Conservation (phyloP, 805 yeast genomes). For the Pichia paraexigua region DNA sequence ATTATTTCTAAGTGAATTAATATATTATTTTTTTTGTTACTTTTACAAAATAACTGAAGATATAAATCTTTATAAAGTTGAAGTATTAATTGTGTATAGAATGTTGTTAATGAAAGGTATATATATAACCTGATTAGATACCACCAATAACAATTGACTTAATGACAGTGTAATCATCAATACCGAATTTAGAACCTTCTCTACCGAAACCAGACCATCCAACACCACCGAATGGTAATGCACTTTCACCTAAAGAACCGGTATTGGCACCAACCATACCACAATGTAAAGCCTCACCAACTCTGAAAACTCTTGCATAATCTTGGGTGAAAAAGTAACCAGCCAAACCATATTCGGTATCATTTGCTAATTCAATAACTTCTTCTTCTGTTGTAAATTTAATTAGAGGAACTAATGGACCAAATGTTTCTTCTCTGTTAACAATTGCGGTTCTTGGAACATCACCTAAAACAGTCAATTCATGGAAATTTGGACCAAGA, state of each 20-base stretch:
- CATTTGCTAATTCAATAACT: conserved; percentile 55
- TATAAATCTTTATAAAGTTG: neutral
- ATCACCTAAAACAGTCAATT: conserved; percentile 58
- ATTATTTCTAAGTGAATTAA: neutral
- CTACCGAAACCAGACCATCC: conserved; percentile 76
- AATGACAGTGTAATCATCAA: conserved; percentile 62
- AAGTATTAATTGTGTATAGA: too few species aligned
- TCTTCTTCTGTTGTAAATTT: conserved; percentile 58
- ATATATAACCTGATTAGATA: conserved; percentile 7
- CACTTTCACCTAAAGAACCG: conserved; percentile 60
- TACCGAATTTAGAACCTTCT: conserved; percentile 70
- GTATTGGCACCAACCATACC: conserved; percentile 84
- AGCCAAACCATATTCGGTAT: conserved; percentile 66
- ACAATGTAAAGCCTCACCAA: conserved; percentile 59
- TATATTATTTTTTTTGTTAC: neutral
- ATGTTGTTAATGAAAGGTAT: neutral
- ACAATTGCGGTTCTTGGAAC: conserved; percentile 51
- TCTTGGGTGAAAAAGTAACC: conserved; percentile 63
- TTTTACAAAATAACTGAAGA: too few species aligned
- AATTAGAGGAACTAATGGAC: conserved; percentile 69
- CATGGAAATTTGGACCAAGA: conserved; percentile 57
- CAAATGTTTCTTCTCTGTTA: conserved; percentile 69
- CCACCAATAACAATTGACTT: conserved; percentile 55
- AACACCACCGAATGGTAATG: conserved; percentile 72
- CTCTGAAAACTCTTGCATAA: conserved; percentile 44